Base-by-base conservation (phyloP, 345 rosid genomes). In the Clausena lansium region DNA sequence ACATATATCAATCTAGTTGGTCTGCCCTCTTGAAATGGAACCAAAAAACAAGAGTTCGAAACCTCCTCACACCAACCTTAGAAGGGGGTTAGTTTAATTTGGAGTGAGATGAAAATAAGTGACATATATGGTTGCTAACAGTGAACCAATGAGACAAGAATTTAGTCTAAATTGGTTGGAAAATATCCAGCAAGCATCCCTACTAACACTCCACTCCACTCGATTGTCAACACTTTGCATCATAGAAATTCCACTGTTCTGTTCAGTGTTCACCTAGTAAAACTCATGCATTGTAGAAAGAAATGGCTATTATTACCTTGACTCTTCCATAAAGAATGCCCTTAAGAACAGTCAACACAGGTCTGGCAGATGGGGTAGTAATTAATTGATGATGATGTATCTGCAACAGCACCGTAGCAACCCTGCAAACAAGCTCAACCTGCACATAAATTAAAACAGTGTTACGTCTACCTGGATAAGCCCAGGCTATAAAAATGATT, bases 371-470 rank as follows among this genome's bases (percentile, higher is more conserved):
- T 1, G 98, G 98, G 24, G 97, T 93, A 47, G 93, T 86, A 62
- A 91, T 83, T 85, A 97, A 86, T 77, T 91, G 98, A 83, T 90
- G 82, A 86, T 91, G 83, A 89, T 97, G 94, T 13, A 81, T 89
- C 86, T 91, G 98, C 82, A 97, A 83, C 65, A 94, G 74, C 77
- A 90, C 82, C 4, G 92, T 90, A 70, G 90, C 88, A 82, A 90
- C 81, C 84, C 95, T 91, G 83, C 95, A 88, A 72, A 93, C 94
- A 55, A 96, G 83, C 88, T 94, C 99, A 70, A 94, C 94, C 98
- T 96, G 89, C 66, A 61, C 25, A 79, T 6, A 68, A 33, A 62
- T 74, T 71, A 28, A 39, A 74, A 59, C 20, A 62, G 27, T 2
- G 11, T 69, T 28, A 20, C 14, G 27, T 45, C 22, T 62, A 62